Conservation (phyloP, 2,329 filamentous ascomycete genomes). For the Fusarium drepaniforme region DNA sequence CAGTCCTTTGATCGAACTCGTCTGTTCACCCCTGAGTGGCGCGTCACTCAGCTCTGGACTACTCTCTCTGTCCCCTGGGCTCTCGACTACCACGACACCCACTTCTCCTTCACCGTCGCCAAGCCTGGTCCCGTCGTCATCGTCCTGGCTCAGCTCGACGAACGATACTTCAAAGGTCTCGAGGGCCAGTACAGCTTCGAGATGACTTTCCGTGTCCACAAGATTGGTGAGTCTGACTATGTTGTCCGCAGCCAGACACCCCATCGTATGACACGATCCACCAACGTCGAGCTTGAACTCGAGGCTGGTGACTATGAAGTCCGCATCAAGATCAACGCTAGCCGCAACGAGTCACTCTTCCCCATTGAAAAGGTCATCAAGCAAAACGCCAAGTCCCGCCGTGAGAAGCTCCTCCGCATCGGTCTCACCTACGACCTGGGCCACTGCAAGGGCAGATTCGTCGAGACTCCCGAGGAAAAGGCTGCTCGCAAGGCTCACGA, state of each 20-base stretch:
- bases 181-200: conserved; percentile 68
- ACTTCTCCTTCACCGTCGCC: conserved; percentile 65
- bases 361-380: conserved; percentile 77
- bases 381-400: conserved; percentile 68
- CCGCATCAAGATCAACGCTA: conserved; percentile 79
- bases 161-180: conserved; percentile 68
- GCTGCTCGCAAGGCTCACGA: conserved; percentile 59
- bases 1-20: conserved; percentile 70
- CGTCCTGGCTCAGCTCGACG: conserved; percentile 69
- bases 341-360: conserved; percentile 62
- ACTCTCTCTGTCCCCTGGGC: conserved; percentile 68
- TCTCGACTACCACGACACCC: conserved; percentile 64
- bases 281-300: conserved; percentile 81
- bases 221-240: conserved; percentile 62
- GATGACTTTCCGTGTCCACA: conserved; percentile 67
- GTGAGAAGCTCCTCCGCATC: conserved; percentile 81
- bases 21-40: conserved; percentile 69
- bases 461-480: conserved; percentile 63
- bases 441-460: conserved; percentile 71
- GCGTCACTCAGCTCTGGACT: conserved; percentile 61
- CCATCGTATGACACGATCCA: conserved; percentile 76
- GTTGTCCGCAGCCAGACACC: conserved; percentile 66
- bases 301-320: conserved; percentile 82
- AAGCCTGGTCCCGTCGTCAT: conserved; percentile 64
- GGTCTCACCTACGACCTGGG: conserved; percentile 78